Base-by-base conservation (phyloP, 305 asterid species). In the Fraxinus xanthoxyloides region DNA sequence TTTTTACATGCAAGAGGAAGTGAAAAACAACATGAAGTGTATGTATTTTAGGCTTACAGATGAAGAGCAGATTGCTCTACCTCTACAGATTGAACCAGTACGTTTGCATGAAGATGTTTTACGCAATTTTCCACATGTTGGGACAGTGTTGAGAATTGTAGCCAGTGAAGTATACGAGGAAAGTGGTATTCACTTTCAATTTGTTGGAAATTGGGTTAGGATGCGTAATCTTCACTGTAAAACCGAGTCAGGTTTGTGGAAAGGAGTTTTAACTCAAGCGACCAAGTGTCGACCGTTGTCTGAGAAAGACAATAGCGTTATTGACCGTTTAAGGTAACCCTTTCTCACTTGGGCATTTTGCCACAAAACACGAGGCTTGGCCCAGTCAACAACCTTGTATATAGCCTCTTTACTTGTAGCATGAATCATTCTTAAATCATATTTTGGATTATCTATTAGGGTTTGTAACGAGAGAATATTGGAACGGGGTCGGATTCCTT, bases 201-300 rank as follows among this genome's bases (percentile, higher is more conserved):
- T 38, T 35, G 77, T 36, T 15, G 80, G 48, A 23, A 82, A 77
- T 32, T 85, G 84, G 84, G 84, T 85, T 3, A 79, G 84, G 61
- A 28, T 85, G 38, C 78, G 84, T 24, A 82, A 85, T 79, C 82
- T 85, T 70, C 78, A 23, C n/a, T 63, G 72, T 28, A 76, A 75
- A 80, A 77, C 84, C 28, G 80, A 79, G 43, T 80, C 76, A 13
- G 80, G 82, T 51, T 72, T 82, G 80, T 85, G 82, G 84, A 80
- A 85, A 79, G 86, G 80, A 70, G 67, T 77, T 72, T 65, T 78
- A 46, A 77, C 80, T 31, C 56, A 56, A 36, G 19, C 23, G 4
- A 82, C 86, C 77, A 85, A 85, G 73, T 23, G 80, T 61, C 82
- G 82, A 30, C 82, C 43, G 15, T 79, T 85, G 65, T 75, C 84